Conservation (phyloP, 345 rosid genomes). For the Abelmoschus esculentus region DNA sequence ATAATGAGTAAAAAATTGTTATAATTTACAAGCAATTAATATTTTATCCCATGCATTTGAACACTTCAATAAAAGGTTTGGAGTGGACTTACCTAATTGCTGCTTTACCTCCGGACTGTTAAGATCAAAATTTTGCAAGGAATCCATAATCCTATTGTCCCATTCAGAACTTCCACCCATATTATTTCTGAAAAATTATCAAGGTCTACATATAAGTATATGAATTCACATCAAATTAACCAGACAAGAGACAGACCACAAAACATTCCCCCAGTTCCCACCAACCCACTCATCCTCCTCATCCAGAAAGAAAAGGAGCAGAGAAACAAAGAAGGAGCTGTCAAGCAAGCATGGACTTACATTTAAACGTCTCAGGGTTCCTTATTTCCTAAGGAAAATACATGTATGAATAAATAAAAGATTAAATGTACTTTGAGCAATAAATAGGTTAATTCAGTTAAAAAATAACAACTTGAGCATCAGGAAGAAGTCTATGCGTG, state of each 20-base stretch:
- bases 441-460: neutral
- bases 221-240: constrained; percentile 1
- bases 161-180: constrained; percentile 84
- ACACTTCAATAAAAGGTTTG: neutral
- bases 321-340: neutral
- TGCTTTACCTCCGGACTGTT: constrained; percentile 90
- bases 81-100: constrained; percentile 67
- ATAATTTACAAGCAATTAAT: neutral
- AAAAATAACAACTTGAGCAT: neutral
- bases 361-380: constrained; percentile 80
- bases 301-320: neutral
- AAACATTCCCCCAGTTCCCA: neutral
- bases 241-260: neutral
- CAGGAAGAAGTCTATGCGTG: neutral
- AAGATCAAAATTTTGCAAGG: constrained; percentile 75
- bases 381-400: constrained; percentile 95
- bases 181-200: constrained; percentile 43
- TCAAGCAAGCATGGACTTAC: constrained; percentile 38
- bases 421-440: constrained; percentile 1
- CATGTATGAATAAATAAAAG: constrained; percentile 37
- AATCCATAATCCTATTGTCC: constrained; percentile 74
- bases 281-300: neutral
- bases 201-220: neutral
- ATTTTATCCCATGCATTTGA: too few species aligned
- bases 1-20: neutral